Conservation (phyloP, 371 early-diverging fungal genomes). For the Phascolomyces articulosus region DNA sequence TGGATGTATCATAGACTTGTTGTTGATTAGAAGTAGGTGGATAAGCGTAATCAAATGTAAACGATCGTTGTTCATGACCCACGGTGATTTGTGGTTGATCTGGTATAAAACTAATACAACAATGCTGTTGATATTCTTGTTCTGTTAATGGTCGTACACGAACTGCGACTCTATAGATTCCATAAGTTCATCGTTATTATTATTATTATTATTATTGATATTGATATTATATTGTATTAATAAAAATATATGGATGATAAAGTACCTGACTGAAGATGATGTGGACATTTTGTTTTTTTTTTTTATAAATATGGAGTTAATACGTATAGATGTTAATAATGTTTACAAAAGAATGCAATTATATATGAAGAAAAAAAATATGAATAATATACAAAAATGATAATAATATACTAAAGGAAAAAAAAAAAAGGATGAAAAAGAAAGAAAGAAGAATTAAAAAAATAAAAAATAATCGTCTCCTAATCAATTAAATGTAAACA, state of each 20-base stretch:
- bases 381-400: background rate
- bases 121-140: conserved; percentile 68
- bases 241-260: background rate
- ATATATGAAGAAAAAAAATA: background rate
- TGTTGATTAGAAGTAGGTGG: conserved; percentile 71
- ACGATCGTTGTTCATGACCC: conserved; percentile 66
- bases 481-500: conserved; percentile 6
- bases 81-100: conserved; percentile 66
- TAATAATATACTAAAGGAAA: background rate
- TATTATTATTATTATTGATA: background rate
- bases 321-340: no score
- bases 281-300: background rate
- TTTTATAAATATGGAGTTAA: no score
- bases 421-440: background rate
- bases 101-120: conserved; percentile 64
- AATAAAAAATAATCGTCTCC: background rate
- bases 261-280: conserved; percentile 27
- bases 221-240: no score
- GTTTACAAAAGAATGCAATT: background rate
- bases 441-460: background rate
- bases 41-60: conserved; percentile 90
- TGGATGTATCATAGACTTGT: conserved; percentile 70
- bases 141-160: conserved; percentile 54
- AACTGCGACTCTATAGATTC: conserved; percentile 32
- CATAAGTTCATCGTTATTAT: no score